These are phyloP conservation scores for Parachaetomium inaequale DNA, from an alignment of 495 filamentous ascomycete species.

Conservation along the genomic window DNA sequence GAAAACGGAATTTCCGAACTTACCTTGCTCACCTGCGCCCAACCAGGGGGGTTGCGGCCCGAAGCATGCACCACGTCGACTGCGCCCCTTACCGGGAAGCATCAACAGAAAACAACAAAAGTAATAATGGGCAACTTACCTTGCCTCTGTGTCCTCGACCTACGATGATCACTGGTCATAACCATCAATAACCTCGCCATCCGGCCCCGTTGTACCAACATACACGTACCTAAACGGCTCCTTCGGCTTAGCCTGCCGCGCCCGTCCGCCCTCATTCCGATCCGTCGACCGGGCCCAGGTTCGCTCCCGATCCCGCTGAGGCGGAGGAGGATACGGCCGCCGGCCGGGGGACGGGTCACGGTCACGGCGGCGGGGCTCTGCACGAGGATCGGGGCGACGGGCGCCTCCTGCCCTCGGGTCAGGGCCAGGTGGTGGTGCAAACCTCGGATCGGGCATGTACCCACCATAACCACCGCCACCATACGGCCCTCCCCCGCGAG, in stretches of 20 bases:
- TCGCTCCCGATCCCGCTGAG: not conserved
- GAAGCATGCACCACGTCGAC: not conserved
- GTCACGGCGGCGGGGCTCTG: no score
- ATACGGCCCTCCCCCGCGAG: no score
- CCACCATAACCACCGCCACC: no score
- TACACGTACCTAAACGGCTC: not conserved
- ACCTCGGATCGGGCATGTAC: no score
- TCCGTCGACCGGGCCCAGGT: not conserved
- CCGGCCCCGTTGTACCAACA: conserved; percentile 3
- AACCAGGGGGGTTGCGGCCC: conserved; percentile 5
- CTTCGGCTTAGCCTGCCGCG: not conserved
- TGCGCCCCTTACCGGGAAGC: not conserved
- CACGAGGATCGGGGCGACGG: not conserved
- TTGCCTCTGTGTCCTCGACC: not conserved
- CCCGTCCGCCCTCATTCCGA: not conserved
- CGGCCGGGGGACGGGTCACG: no score
- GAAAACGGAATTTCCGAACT: not conserved
- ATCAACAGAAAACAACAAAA: not conserved
- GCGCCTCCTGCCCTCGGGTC: not conserved
- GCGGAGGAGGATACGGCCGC: no score
- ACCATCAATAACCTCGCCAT: conserved; percentile 6
- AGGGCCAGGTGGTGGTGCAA: no score
- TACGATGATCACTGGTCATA: not conserved
- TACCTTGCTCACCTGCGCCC: conserved; percentile 7
- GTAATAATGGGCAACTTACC: not conserved